Base-by-base conservation (phyloP, 2,329 filamentous ascomycete species). In the Hypoxylon sp. region DNA sequence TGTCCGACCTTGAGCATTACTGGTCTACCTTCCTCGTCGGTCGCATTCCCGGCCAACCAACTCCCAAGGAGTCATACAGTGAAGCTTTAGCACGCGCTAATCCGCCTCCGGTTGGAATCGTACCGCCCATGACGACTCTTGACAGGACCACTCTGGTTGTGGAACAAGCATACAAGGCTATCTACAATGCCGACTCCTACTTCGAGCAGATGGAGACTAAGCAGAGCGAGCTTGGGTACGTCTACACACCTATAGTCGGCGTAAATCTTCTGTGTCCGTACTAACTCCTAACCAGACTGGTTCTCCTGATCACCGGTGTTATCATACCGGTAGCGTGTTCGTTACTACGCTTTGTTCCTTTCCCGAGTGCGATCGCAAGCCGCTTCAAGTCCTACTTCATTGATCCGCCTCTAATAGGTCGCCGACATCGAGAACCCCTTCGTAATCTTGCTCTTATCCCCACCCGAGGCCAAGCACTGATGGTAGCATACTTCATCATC, bases 391-490 rank as follows among this genome's bases (percentile, higher is more conserved):
- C 73, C 2, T 59, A 72, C 26, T 31, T 74, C 23, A 64, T 72
- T 26, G 64, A 73, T 17, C 74, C 75, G 0, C 68, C 73, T 0
- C 33, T 68, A 4, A 70, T 67, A n/a, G 73, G 74, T 2, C 63
- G 43, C 4, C 61, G 57, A 3, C 74, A 77, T 45, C 71, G 73
- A 3, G 58, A 70, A n/a, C 72, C 75, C 2, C 38, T 71, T 2
- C 46, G 57, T 1, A 67, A 66, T n/a, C 55, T 69, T 7, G 72
- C 67, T 2, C 62, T 71, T 3, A 58, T 74, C 3, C 75, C 75
- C 2, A 75, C 71, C 0, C 70, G 73, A 3, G 74, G 74, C 3
- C 75, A 77, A 37, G 62, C 70, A 6, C 9, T 74, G 5, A 73
- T 73, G 48, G 75, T 77, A 38, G 29, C 59, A 18, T 48, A 75